Percentiles rank a stretch among this genome's conserved stretches.
Conservation (phyloP, 495 filamentous ascomycete genomes). For the Cladorrhinum samala region DNA sequence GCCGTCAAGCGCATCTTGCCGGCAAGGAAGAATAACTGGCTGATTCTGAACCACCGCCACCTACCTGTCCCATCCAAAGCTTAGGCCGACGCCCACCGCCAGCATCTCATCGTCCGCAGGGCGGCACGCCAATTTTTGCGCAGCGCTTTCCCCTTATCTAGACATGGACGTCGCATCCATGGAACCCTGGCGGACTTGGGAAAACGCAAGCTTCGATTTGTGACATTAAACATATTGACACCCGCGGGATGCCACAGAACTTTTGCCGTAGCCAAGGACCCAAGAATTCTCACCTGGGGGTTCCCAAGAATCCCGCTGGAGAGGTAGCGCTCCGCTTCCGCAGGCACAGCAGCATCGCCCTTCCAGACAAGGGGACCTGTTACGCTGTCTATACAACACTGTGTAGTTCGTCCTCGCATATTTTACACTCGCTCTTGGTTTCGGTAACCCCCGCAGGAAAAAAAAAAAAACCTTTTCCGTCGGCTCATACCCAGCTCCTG, state of each 20-base stretch:
- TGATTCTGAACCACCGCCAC: constrained; percentile 4
- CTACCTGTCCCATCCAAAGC: neutral
- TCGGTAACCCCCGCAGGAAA: no score
- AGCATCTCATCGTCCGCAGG: neutral
- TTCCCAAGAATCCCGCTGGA: constrained; percentile 2
- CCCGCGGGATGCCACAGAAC: neutral
- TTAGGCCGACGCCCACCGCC: neutral
- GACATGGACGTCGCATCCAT: constrained; percentile 17
- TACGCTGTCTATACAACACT: neutral
- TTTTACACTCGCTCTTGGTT: no score
- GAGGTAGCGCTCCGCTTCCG: constrained; percentile 3
- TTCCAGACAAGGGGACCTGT: neutral
- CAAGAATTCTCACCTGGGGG: neutral
- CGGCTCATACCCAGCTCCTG: no score
- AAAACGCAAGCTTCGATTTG: constrained; percentile 6
- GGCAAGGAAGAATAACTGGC: constrained; percentile 15
- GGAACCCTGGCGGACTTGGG: constrained; percentile 13
- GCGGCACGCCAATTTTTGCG: constrained; percentile 5
- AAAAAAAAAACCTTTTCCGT: no score
- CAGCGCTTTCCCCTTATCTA: constrained; percentile 7
- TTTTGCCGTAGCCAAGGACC: neutral
- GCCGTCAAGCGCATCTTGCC: constrained; percentile 17
- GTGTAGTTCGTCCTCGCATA: no score
- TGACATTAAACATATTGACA: constrained; percentile 4
- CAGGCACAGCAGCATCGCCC: neutral